Evolutionary conservation across 2,329 filamentous ascomycete genomes (phyloP).

Genomic region (Colletotrichum agaves): DNA sequence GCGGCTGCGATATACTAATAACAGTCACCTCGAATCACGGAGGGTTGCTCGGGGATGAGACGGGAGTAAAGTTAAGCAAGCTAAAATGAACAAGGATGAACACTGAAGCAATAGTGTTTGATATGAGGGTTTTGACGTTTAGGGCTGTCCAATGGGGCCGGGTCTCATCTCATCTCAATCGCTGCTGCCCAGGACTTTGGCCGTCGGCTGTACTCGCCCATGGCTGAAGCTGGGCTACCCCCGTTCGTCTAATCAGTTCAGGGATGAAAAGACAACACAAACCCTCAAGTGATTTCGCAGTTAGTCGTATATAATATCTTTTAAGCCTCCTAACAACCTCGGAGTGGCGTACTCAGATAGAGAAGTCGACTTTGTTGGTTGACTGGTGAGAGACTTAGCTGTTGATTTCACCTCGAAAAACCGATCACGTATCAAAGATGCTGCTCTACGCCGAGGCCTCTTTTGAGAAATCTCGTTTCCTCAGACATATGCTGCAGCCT

Average conservation of each 20-base stretch:
- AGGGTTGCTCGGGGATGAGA: not conserved
- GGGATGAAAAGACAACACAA: not conserved
- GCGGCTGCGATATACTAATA: not conserved
- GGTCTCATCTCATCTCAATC: not conserved
- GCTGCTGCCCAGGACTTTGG: not conserved
- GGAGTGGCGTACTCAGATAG: not conserved
- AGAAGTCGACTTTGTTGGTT: not conserved
- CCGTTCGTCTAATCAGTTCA: slow-evolving; percentile 15
- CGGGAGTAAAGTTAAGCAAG: not conserved
- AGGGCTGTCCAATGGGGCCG: not conserved
- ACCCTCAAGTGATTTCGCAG: not conserved
- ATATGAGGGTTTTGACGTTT: not conserved
- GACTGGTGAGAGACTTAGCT: not conserved
- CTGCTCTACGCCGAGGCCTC: too few species aligned
- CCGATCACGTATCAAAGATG: too few species aligned
- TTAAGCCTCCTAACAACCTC: not conserved
- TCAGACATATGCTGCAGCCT: too few species aligned
- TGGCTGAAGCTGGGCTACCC: not conserved
- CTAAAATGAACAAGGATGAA: not conserved
- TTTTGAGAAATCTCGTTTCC: too few species aligned
- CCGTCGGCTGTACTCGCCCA: slow-evolving; percentile 8
- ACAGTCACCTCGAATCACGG: not conserved
- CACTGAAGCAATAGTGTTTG: not conserved
- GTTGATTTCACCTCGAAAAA: not conserved
- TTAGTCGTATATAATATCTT: not conserved